Evolutionary conservation across 192 early-diverging fungal genomes (phyloP), one percentile per base, ranked within the genome.

Genomic region (Coemansia sp.): DNA sequence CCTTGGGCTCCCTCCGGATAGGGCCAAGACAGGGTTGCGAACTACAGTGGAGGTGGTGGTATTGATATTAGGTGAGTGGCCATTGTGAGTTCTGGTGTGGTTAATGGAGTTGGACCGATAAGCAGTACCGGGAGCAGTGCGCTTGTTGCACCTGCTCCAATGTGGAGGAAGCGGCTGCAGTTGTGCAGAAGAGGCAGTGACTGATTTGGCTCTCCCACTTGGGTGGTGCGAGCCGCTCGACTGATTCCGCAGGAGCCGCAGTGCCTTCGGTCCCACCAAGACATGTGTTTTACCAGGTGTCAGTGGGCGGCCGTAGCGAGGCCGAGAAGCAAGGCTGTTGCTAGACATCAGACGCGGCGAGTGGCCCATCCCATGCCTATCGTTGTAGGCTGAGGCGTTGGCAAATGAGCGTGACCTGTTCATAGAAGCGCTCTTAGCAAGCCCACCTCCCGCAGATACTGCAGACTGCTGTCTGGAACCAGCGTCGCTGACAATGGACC

Each of bases 11-110:
- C 48, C 48, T 1, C 48, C 24, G 20, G 48, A 28, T 6, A 56
- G 13, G n/a, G 53, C 66, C 43, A 61, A 23, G 13, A n/a, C 35
- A 8, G 58, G 65, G 61, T 67, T 40, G 36, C 59, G 68, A 26
- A 65, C 74, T 77, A 77, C 69, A 71, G 14, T 50, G 21, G 51
- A 40, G 2, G 50, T 56, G 36, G 48, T 42, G 24, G 63, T n/a
- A 10, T 5, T 10, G n/a, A 20, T 16, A 55, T 21, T 50, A 9
- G 53, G 26, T 18, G 53, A 28, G 53, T n/a, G 16, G 26, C 26
- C 53, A 34, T 46, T 46, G 43, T 50, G 38, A 14, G 24, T 26
- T 38, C 21, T 62, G n/a, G 43, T 71, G 10, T 56, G 53, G 33
- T 56, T 56, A 56, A 31, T 34, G 31, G 53, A 28, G n/a, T 56